Conservation (phyloP, 1,139 yeast genomes). For the Petasospora fabianii region DNA sequence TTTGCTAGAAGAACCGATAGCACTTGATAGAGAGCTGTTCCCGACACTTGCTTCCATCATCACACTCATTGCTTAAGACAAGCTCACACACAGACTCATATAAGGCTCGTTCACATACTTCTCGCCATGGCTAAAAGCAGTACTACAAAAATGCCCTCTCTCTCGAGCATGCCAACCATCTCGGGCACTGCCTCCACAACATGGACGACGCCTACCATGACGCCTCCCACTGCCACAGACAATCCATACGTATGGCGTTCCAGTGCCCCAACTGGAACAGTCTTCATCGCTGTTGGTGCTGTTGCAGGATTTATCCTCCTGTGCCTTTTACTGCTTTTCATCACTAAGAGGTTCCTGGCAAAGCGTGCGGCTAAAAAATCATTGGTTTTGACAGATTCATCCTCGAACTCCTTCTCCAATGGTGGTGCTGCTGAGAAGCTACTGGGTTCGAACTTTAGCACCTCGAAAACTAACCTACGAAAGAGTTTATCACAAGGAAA, state of each 20-base stretch:
- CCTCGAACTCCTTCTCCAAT: conserved; percentile 15
- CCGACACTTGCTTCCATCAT: too few species aligned
- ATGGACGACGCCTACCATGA: conserved; percentile 52
- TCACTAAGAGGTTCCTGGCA: conserved; percentile 20
- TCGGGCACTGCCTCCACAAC: conserved; percentile 27
- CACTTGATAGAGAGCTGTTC: too few species aligned
- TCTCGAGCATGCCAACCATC: conserved; percentile 22
- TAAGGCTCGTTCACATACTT: too few species aligned
- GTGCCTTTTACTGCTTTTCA: conserved; percentile 25
- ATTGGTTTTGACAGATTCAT: conserved; percentile 7
- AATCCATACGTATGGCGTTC: conserved; percentile 62
- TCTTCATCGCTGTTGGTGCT: conserved; percentile 75
- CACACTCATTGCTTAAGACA: too few species aligned
- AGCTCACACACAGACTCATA: too few species aligned
- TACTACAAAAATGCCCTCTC: too few species aligned
- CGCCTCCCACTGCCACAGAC: conserved; percentile 53
- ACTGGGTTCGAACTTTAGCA: not conserved
- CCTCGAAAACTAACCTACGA: conserved; percentile 10
- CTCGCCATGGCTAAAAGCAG: too few species aligned
- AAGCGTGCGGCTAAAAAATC: conserved; percentile 20
- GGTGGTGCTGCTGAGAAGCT: conserved; percentile 20
- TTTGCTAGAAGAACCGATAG: too few species aligned
- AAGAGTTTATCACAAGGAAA: conserved; percentile 17
- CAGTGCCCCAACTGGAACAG: conserved; percentile 63
- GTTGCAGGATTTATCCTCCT: conserved; percentile 46